Percentiles rank a stretch among this genome's conserved stretches.
phyloP scores from a whole-genome alignment of 2,329 filamentous ascomycete genomes.

The Pseudophaeomoniella oleicola region DNA sequence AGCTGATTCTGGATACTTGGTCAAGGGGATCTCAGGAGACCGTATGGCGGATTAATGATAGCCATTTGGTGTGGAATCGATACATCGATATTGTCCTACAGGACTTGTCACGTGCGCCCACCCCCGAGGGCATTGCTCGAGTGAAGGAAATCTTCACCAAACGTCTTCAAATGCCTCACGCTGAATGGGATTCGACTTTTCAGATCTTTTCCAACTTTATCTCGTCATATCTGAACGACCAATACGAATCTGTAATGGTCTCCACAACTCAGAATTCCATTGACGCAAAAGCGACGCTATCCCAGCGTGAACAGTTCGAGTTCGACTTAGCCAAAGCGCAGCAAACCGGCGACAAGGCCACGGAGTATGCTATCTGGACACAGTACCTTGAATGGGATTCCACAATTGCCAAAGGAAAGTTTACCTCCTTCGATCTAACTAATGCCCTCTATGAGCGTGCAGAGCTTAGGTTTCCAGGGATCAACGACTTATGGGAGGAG shows the following conservation, averaged over 20 bases:
- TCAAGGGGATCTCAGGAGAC: slow-evolving; percentile 41
- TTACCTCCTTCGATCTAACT: slow-evolving; percentile 39
- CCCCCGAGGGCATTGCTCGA: slow-evolving; percentile 32
- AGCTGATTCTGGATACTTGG: slow-evolving; percentile 40
- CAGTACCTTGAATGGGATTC: slow-evolving; percentile 83
- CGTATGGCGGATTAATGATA: slow-evolving; percentile 46
- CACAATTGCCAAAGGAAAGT: slow-evolving; percentile 37
- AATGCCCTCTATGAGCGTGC: slow-evolving; percentile 64
- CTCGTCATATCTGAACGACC: slow-evolving; percentile 35
- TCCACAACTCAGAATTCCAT: slow-evolving; percentile 35
- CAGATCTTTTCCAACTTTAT: slow-evolving; percentile 46
- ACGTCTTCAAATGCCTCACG: slow-evolving; percentile 43
- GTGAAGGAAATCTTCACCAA: slow-evolving; percentile 37
- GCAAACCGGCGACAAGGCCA: slow-evolving; percentile 35
- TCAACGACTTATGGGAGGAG: slow-evolving; percentile 69
- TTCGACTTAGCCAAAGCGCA: slow-evolving; percentile 35
- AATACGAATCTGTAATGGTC: slow-evolving; percentile 41
- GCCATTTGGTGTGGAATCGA: slow-evolving; percentile 46
- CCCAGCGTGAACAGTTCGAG: slow-evolving; percentile 40
- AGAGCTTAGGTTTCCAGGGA: slow-evolving; percentile 55
- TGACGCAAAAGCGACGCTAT: slow-evolving; percentile 38
- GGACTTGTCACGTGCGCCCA: slow-evolving; percentile 33
- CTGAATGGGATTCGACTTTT: slow-evolving; percentile 44
- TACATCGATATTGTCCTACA: slow-evolving; percentile 40
- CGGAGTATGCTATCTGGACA: slow-evolving; percentile 37